These are phyloP conservation scores for Graphilbum fragrans DNA, from an alignment of 2,329 filamentous ascomycete species.

Conservation along the genomic window DNA sequence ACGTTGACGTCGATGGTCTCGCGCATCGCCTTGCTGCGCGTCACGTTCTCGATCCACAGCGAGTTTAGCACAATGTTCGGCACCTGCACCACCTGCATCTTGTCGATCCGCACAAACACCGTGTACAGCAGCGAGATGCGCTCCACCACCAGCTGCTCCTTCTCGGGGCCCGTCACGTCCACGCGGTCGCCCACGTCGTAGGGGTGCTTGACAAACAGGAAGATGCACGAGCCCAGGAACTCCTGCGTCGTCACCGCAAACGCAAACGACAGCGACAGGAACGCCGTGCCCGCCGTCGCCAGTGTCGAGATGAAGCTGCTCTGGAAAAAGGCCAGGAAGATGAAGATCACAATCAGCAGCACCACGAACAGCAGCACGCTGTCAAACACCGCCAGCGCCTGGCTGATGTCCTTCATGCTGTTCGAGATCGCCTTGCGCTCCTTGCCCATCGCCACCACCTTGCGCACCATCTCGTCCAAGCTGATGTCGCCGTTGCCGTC, in stretches of 20 bases:
- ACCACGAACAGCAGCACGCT: conserved; percentile 73
- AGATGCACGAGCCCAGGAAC: conserved; percentile 95
- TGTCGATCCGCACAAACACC: conserved; percentile 74
- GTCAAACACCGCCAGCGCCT: conserved; percentile 85
- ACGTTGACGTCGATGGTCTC: conserved; percentile 72
- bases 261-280: conserved; percentile 93
- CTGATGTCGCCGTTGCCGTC: conserved; percentile 92
- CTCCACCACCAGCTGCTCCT: conserved; percentile 67
- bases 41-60: conserved; percentile 91
- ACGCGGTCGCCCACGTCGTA: conserved; percentile 94
- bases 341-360: conserved; percentile 66
- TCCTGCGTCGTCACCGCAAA: conserved; percentile 89
- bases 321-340: conserved; percentile 85
- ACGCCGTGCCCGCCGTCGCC: conserved; percentile 78
- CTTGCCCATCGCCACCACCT: conserved; percentile 70
- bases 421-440: conserved; percentile 80
- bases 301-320: conserved; percentile 74
- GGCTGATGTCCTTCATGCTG: conserved; percentile 95
- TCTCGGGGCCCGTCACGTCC: conserved; percentile 51
- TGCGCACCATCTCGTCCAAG: conserved; percentile 88
- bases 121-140: conserved; percentile 91
- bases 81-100: conserved; percentile 68
- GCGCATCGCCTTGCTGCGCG: conserved; percentile 82
- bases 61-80: conserved; percentile 89
- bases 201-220: conserved; percentile 96